phyloP scores from a whole-genome alignment of 2,329 filamentous ascomycete genomes.

The Thelonectria olida region DNA sequence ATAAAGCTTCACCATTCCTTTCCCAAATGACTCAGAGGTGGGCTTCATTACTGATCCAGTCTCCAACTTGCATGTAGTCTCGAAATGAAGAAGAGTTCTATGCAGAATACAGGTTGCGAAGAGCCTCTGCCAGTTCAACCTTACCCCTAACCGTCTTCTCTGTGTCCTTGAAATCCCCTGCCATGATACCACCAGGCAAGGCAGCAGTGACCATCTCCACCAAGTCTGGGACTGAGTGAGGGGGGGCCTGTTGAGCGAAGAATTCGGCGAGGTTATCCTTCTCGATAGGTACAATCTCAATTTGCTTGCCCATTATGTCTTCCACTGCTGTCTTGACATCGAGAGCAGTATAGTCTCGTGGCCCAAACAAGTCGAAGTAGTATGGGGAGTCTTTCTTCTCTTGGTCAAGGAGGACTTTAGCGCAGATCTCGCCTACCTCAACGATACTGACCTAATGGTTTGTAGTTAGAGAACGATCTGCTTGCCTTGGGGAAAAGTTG shows the following conservation, averaged over 20 bases:
- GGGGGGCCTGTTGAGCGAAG: conserved; percentile 35
- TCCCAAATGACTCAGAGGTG: too few species aligned
- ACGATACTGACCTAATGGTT: conserved; percentile 39
- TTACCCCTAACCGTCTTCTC: conserved; percentile 36
- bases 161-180: conserved; percentile 34
- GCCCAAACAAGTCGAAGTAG: conserved; percentile 41
- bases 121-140: conserved; percentile 37
- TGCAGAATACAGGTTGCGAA: conserved; percentile 25
- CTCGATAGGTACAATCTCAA: conserved; percentile 34
- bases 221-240: conserved; percentile 36
- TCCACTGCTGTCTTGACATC: conserved; percentile 43
- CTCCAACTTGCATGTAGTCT: too few species aligned
- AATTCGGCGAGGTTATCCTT: conserved; percentile 36
- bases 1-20: too few species aligned
- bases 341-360: conserved; percentile 38
- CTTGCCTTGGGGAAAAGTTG: background rate
- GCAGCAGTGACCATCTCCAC: conserved; percentile 40
- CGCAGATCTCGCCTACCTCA: conserved; percentile 41
- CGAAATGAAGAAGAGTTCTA: background rate
- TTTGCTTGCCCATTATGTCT: conserved; percentile 37
- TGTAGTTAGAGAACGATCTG: background rate
- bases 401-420: conserved; percentile 31
- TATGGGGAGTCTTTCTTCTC: conserved; percentile 19
- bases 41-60: too few species aligned
- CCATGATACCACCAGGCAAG: conserved; percentile 38